Evolutionary conservation across 1,139 yeast genomes (phyloP).

Genomic region (Diutina ranongensis): DNA sequence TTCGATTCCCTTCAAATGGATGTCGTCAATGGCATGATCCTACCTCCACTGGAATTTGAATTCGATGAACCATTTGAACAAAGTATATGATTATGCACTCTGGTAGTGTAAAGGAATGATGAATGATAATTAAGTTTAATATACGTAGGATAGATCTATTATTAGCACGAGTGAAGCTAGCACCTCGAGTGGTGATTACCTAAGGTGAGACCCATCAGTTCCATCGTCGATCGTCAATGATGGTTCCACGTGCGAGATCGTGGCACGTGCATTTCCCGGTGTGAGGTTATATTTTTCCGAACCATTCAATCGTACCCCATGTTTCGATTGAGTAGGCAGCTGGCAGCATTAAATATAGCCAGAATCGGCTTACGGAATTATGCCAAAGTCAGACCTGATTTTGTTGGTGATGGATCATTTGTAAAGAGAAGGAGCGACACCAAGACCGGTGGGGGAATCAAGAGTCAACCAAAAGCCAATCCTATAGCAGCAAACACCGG

Average conservation of each 20-base stretch:
- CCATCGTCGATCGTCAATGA: no score
- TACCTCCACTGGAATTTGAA: background rate
- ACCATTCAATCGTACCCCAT: background rate
- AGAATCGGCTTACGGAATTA: background rate
- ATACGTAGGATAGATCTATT: no score
- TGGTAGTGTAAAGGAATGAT: background rate
- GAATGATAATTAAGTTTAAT: background rate
- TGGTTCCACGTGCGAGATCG: no score
- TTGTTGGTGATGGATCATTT: background rate
- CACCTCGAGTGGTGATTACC: no score
- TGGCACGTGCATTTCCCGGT: no score
- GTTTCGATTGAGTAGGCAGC: background rate
- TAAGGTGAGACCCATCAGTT: no score
- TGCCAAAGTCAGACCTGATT: conserved; percentile 6
- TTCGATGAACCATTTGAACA: conserved; percentile 5
- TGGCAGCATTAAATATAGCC: background rate
- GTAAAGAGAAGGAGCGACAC: background rate
- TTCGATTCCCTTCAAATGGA: conserved; percentile 5
- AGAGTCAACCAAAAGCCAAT: background rate
- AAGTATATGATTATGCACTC: background rate
- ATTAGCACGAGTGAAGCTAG: no score
- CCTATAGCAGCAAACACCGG: no score
- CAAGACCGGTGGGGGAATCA: background rate
- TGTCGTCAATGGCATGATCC: background rate
- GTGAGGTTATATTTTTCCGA: background rate